Conservation (phyloP, 2,329 filamentous ascomycete genomes). For the Basipetospora chlamydospora region DNA sequence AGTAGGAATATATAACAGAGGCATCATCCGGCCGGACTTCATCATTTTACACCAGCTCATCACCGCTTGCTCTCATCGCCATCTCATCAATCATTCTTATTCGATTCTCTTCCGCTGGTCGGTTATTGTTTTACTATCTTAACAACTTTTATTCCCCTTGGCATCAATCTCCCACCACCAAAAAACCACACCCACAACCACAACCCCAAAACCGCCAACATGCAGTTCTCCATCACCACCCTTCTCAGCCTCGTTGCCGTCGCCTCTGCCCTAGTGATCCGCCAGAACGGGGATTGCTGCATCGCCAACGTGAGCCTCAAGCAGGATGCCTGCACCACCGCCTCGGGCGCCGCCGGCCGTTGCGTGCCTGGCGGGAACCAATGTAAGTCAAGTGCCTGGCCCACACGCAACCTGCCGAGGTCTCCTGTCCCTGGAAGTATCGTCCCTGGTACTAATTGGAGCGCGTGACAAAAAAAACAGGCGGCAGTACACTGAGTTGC, state of each 20-base stretch:
- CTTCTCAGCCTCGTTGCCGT: conserved; percentile 14
- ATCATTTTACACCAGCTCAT: neutral
- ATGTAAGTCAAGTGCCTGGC: conserved; percentile 13
- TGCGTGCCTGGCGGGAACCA: conserved; percentile 21
- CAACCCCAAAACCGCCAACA: conserved; percentile 9
- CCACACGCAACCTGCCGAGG: too few species aligned
- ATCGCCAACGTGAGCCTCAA: conserved; percentile 19
- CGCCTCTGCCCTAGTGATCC: conserved; percentile 11
- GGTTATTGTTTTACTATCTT: conserved; percentile 5
- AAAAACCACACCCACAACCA: neutral
- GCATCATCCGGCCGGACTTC: neutral
- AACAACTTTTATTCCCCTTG: neutral
- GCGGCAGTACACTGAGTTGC: conserved; percentile 14
- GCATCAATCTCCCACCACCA: neutral
- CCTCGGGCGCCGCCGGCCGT: conserved; percentile 17
- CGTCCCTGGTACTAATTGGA: neutral
- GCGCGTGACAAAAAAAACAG: conserved; percentile 5
- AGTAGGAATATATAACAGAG: neutral
- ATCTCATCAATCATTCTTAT: conserved; percentile 2
- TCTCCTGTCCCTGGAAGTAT: neutral
- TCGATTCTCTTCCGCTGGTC: conserved; percentile 8
- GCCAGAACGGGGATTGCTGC: conserved; percentile 22
- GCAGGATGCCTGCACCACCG: conserved; percentile 19
- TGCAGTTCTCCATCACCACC: conserved; percentile 15
- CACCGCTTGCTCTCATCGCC: neutral